These are phyloP conservation scores for Achaetomiella virescens DNA, from an alignment of 495 filamentous ascomycete genomes.

Conservation along the genomic window DNA sequence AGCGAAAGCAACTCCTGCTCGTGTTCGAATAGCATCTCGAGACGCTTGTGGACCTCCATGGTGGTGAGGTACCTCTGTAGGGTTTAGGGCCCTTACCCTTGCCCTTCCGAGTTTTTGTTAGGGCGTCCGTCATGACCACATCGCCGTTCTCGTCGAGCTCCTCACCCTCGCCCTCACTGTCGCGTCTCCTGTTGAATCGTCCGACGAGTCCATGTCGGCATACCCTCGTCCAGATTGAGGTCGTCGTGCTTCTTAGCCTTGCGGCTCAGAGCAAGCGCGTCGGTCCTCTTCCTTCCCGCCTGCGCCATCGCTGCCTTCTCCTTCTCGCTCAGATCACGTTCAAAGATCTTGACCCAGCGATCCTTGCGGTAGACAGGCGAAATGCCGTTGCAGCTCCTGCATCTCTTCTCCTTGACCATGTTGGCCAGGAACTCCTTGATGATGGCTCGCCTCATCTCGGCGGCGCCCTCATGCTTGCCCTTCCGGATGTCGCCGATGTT, in stretches of 20 bases:
- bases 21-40: conserved; percentile 76
- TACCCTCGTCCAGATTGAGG: conserved; percentile 53
- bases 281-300: conserved; percentile 58
- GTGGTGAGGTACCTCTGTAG: conserved; percentile 64
- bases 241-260: conserved; percentile 32
- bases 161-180: conserved; percentile 42
- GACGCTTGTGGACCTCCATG: conserved; percentile 65
- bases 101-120: conserved; percentile 24
- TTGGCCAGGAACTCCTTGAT: conserved; percentile 74
- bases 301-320: conserved; percentile 66
- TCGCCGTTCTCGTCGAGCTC: conserved; percentile 50
- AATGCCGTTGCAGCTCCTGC: conserved; percentile 64
- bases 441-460: conserved; percentile 63
- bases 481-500: conserved; percentile 48
- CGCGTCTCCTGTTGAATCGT: conserved; percentile 44
- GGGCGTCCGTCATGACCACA: conserved; percentile 43
- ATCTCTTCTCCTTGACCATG: conserved; percentile 59
- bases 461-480: conserved; percentile 74
- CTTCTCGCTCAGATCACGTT: conserved; percentile 66
- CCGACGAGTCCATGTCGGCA: conserved; percentile 58
- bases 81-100: conserved; percentile 26
- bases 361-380: conserved; percentile 81
- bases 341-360: conserved; percentile 84
- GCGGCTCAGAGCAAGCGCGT: conserved; percentile 44
- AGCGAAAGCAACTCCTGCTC: conserved; percentile 75